These are phyloP conservation scores for Aureoboletus auriporus DNA, from an alignment of 768 basidiomycete species.

Conservation along the genomic window DNA sequence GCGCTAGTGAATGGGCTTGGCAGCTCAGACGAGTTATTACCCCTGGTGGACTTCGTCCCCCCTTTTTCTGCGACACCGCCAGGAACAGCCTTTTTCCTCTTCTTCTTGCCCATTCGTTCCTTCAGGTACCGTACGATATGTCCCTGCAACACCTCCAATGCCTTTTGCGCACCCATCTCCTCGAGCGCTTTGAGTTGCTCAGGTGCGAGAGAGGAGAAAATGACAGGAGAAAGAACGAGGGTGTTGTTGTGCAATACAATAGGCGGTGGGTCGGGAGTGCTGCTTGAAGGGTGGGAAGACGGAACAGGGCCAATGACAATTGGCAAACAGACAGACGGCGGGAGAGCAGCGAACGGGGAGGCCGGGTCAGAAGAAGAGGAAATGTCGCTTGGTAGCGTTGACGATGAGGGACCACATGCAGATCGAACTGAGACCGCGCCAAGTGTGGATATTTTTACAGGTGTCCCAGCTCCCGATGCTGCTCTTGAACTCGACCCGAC, in stretches of 20 bases:
- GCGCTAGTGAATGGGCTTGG: slow-evolving; percentile 44
- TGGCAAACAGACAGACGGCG: slow-evolving; percentile 58
- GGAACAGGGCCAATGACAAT: slow-evolving; percentile 75
- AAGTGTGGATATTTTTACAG: slow-evolving; percentile 17
- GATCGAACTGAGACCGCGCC: background rate
- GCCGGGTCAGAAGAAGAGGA: slow-evolving; percentile 9
- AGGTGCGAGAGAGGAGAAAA: slow-evolving; percentile 74
- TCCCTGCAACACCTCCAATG: slow-evolving; percentile 74
- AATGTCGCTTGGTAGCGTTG: slow-evolving; percentile 13
- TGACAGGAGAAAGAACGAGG: slow-evolving; percentile 78
- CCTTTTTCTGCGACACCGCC: slow-evolving; percentile 37
- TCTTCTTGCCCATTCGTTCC: slow-evolving; percentile 49
- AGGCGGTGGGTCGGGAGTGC: slow-evolving; percentile 45
- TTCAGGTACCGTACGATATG: slow-evolving; percentile 86
- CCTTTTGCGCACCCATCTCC: slow-evolving; percentile 76
- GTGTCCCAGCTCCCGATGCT: slow-evolving; percentile 1
- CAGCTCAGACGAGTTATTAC: slow-evolving; percentile 23
- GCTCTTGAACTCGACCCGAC: slow-evolving; percentile 2
- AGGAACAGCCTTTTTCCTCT: slow-evolving; percentile 36
- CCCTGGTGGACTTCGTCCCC: slow-evolving; percentile 38
- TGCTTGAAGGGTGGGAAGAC: slow-evolving; percentile 48
- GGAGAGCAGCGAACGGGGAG: slow-evolving; percentile 29
- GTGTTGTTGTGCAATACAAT: slow-evolving; percentile 84
- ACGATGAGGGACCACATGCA: slow-evolving; percentile 7
- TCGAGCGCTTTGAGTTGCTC: slow-evolving; percentile 75